Evolutionary conservation across 1,139 yeast genomes (phyloP).

Genomic region (Hemisphaericaspora subhashii): DNA sequence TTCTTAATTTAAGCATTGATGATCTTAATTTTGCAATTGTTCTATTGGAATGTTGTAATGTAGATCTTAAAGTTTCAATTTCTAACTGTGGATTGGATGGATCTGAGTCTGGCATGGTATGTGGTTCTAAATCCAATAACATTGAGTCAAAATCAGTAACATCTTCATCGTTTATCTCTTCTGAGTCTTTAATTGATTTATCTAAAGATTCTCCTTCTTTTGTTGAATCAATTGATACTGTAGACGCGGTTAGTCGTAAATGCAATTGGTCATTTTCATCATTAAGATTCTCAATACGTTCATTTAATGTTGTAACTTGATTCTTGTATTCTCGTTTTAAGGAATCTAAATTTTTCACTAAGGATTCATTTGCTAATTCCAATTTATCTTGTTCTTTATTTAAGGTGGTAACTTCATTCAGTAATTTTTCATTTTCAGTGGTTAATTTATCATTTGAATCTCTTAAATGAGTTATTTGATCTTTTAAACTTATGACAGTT

Average conservation of each 20-base stretch:
- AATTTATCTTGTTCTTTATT: slow-evolving; percentile 53
- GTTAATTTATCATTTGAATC: slow-evolving; percentile 32
- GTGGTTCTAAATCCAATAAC: slow-evolving; percentile 31
- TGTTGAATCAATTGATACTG: background rate
- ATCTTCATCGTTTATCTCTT: slow-evolving; percentile 27
- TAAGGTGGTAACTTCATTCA: slow-evolving; percentile 26
- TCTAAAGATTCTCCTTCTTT: slow-evolving; percentile 17
- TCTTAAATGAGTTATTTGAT: slow-evolving; percentile 36
- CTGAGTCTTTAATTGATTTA: slow-evolving; percentile 13
- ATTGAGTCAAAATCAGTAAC: slow-evolving; percentile 36
- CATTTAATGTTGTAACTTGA: slow-evolving; percentile 49
- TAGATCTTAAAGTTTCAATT: slow-evolving; percentile 65
- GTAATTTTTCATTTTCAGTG: slow-evolving; percentile 33
- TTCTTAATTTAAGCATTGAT: slow-evolving; percentile 44
- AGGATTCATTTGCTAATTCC: slow-evolving; percentile 38
- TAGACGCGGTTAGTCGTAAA: slow-evolving; percentile 28
- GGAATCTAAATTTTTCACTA: slow-evolving; percentile 36
- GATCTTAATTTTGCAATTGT: slow-evolving; percentile 56
- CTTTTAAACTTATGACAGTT: slow-evolving; percentile 50
- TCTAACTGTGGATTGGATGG: slow-evolving; percentile 57
- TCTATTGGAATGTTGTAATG: slow-evolving; percentile 65
- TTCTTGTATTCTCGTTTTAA: slow-evolving; percentile 33
- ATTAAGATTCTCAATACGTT: slow-evolving; percentile 55
- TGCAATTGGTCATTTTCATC: slow-evolving; percentile 63
- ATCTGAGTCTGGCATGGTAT: slow-evolving; percentile 34